Conservation (phyloP, 208 protist species). For the Herpetomonas samuelpessoai region DNA sequence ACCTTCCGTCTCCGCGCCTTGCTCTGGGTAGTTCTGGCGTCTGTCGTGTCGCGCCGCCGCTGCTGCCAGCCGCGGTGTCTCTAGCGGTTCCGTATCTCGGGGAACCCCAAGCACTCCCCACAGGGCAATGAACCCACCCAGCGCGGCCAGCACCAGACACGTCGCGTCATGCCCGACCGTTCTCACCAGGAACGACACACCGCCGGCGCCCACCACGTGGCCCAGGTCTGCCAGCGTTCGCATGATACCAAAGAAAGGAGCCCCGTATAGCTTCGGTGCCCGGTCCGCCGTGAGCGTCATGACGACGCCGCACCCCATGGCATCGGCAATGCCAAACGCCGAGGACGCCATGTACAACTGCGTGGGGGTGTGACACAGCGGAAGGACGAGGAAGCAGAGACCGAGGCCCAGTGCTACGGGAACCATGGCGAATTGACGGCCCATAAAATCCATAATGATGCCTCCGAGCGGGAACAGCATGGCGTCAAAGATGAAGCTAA, state of each 20-base stretch:
- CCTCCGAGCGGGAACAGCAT: constrained; percentile 80
- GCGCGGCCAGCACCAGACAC: constrained; percentile 43
- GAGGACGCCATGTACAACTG: constrained; percentile 46
- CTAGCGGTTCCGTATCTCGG: constrained; percentile 20
- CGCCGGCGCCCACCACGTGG: constrained; percentile 52
- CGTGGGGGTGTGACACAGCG: constrained; percentile 26
- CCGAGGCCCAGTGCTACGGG: constrained; percentile 49
- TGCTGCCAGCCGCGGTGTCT: constrained; percentile 21
- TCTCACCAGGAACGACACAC: constrained; percentile 36
- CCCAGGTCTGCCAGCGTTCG: constrained; percentile 75
- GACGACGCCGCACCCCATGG: constrained; percentile 76
- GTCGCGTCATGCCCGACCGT: constrained; percentile 29
- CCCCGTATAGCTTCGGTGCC: constrained; percentile 45
- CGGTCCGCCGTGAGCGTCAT: constrained; percentile 80
- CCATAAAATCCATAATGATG: constrained; percentile 62
- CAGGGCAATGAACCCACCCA: constrained; percentile 38
- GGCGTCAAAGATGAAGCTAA: constrained; percentile 65
- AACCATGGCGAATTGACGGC: constrained; percentile 60
- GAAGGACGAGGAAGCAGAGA: constrained; percentile 51
- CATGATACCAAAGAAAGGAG: constrained; percentile 84
- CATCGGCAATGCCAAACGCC: constrained; percentile 64
- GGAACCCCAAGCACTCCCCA: constrained; percentile 54
- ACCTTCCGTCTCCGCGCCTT: too few species aligned
- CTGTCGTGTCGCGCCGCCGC: constrained; percentile 10
- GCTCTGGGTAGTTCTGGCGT: too few species aligned